A percentile compares a stretch with the other conserved stretches of the same genome.
These are phyloP conservation scores for Eucalyptus urophylla DNA, from an alignment of 345 rosid genomes.

Conservation along the genomic window DNA sequence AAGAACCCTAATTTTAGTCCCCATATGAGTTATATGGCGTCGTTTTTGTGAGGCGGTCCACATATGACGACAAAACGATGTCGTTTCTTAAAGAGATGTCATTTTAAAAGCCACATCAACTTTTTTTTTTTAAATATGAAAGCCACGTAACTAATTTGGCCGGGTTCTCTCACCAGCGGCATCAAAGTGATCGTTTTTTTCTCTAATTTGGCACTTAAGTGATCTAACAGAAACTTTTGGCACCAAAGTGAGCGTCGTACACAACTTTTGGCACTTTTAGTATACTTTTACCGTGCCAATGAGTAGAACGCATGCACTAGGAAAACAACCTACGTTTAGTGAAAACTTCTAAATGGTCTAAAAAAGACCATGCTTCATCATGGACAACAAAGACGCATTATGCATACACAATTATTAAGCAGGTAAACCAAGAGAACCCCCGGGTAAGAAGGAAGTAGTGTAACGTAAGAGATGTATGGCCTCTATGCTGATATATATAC, in stretches of 20 bases:
- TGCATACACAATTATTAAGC: neutral
- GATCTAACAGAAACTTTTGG: too few relatives aligned
- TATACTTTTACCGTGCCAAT: neutral
- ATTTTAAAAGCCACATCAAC: too few relatives aligned
- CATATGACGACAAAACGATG: rapidly evolving
- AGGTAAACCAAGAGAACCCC: neutral
- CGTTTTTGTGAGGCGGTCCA: too few relatives aligned
- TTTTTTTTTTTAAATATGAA: too few relatives aligned
- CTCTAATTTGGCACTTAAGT: too few relatives aligned
- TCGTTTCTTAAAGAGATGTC: too few relatives aligned
- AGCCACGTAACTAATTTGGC: too few relatives aligned
- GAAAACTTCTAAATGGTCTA: neutral
- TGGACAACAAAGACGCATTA: neutral
- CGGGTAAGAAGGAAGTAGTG: neutral
- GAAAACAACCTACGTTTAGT: neutral
- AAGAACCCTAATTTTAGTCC: too few relatives aligned
- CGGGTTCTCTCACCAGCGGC: too few relatives aligned
- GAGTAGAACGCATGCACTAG: neutral
- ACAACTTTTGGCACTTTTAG: too few relatives aligned
- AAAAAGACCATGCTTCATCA: neutral
- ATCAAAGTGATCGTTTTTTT: too few relatives aligned
- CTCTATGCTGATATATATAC: neutral
- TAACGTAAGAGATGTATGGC: neutral
- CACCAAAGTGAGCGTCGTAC: rapidly evolving
- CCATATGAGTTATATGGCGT: too few relatives aligned